Base-by-base conservation (phyloP, 768 basidiomycete genomes). In the Cantharellus cinnabarinus region DNA sequence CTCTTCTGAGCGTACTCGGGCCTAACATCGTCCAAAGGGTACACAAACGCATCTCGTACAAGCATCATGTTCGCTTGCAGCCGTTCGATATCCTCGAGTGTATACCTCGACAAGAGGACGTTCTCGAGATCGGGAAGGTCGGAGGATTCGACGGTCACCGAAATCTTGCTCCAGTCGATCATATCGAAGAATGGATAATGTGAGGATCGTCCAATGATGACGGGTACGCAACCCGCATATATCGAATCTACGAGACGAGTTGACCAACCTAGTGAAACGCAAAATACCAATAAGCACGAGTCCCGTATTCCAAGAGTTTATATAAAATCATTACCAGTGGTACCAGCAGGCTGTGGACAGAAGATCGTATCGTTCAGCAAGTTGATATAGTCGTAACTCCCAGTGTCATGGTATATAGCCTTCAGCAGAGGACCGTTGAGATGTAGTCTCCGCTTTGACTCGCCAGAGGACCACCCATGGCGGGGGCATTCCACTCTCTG, bases 211-310 rank as follows among this genome's bases (percentile, higher is more conserved):
- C 71, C 68, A 52, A 70, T 67, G 52, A 72, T 65, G 44, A 72
- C 70, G 20, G 72, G 71, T 38, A 73, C 72, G 63, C 72, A 73
- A 42, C 72, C 72, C 29, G 71, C 69, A 62, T 68, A 72, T 52
- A 73, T 70, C 15, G 70, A 70, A 57, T 73, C 71, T 62, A 67
- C 68, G 2, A 67, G 20, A 29, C 20, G 20, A 29, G 20, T 29
- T 29, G 20, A 29, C 20, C 20, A 29, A 29, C 20, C 20, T 29
- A 29, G 20, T 29, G 20, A 29, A 29, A 29, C 20, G 20, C 1
- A 29, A 29, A 29, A 29, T 29, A 29, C 20, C 20, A 29, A 29
- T 29, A 1, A 29, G 20, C 20, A 29, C 20, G 20, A 29, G 20
- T 29, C 20, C 20, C 20, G 20, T 29, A 29, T 29, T 29, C 20